Evolutionary conservation across 1,139 yeast species (phyloP), one percentile per base, ranked within the genome.

Genomic region (Hansenula sp.): DNA sequence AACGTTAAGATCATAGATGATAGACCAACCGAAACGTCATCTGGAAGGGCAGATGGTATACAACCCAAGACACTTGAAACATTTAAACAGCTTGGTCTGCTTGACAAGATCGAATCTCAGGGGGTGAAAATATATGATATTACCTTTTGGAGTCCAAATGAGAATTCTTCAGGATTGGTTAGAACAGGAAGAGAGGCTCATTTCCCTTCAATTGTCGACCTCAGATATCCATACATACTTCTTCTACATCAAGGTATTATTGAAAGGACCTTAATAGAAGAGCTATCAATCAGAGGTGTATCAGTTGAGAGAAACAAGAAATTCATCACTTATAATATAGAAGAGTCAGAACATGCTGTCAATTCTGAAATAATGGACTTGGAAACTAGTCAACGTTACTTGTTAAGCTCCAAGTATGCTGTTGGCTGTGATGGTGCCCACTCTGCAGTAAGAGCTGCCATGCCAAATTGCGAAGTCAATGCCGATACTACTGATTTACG

Each of bases 21-120:
- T 38, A 53, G 69, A 33, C 43, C 60, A 9, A 47, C 43, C 29
- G 55, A 58, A 38, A 46, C 60, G 7, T 60, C 57, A 41, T 51
- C 64, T 10, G 69, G 69, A n/a, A 66, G 63, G 44, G 69, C 69
- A 5, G 69, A 64, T 48, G 69, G 69, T 14, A 50, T 64, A 28
- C 64, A 59, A 38, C 52, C 59, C 33, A 47, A 66, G 35, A 62
- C 68, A 10, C 46, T 63, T 38, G 68, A 64, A 44, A 59, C 60
- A 14, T 60, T 63, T 47, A 60, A 60, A 42, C 59, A 55, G 10
- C 55, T 63, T 41, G 64, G 64, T 21, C 55, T 63, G 38, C 61
- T 56, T 2, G 65, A 63, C 33, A 47, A 56, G 26, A 60, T 60
- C n/a, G 44, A 59, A 46, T 57, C 60, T 42, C 50, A 52, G 34